These are phyloP conservation scores for Marasmius fiardii DNA, from an alignment of 1,284 basidiomycete genomes.

Conservation along the genomic window DNA sequence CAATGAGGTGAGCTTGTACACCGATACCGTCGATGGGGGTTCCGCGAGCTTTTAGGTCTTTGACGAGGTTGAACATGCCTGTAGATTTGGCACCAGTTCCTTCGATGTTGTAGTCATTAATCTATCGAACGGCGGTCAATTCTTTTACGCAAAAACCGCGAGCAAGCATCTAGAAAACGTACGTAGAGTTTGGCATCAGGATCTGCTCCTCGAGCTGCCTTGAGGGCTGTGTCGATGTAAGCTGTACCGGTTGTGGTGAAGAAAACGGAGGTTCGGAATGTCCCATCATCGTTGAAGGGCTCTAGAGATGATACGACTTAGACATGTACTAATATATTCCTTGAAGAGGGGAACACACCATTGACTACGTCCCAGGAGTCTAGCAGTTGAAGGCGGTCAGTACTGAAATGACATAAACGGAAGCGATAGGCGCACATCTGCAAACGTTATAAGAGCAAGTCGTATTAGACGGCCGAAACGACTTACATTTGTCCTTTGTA, in stretches of 20 bases:
- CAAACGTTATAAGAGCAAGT: background rate
- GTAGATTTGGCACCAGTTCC: slow-evolving; percentile 47
- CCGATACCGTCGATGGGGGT: slow-evolving; percentile 60
- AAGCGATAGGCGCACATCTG: slow-evolving; percentile 20
- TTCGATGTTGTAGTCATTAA: slow-evolving; percentile 62
- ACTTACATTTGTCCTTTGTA: slow-evolving; percentile 49
- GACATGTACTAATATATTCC: background rate
- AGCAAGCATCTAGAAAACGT: background rate
- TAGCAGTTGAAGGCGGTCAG: slow-evolving; percentile 2
- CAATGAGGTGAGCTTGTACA: slow-evolving; percentile 50
- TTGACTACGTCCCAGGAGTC: slow-evolving; percentile 36
- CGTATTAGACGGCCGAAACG: slow-evolving; percentile 18
- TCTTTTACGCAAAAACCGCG: background rate
- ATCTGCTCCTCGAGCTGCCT: slow-evolving; percentile 39
- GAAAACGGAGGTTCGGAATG: slow-evolving; percentile 39
- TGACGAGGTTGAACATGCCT: slow-evolving; percentile 48
- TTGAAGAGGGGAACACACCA: slow-evolving; percentile 25
- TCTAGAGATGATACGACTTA: slow-evolving; percentile 25
- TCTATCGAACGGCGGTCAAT: slow-evolving; percentile 25
- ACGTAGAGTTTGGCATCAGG: slow-evolving; percentile 40
- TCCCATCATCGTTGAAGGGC: slow-evolving; percentile 59
- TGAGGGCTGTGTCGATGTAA: slow-evolving; percentile 37
- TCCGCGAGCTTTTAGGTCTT: slow-evolving; percentile 37
- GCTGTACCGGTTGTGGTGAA: slow-evolving; percentile 32
- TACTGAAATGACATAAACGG: background rate